Evolutionary conservation across 2,329 filamentous ascomycete species (phyloP), one percentile per base, ranked within the genome.

Genomic region (Curvularia hawaiiensis): DNA sequence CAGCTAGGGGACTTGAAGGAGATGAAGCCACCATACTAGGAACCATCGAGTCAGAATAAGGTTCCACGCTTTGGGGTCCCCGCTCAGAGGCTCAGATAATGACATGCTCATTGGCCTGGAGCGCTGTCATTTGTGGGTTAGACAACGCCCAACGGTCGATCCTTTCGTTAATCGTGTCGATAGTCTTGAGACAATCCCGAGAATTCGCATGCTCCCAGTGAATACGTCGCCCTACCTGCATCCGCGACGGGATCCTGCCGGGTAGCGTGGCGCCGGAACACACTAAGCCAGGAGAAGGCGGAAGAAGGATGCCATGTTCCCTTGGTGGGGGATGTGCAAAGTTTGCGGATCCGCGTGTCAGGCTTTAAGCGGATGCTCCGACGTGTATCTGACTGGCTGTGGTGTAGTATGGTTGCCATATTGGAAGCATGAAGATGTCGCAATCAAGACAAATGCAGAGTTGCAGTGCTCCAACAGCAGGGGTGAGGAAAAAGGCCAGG

Each of bases 41-140:
- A 50, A 52, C 44, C 22, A 56, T 59, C 56, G 64, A 67, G 60
- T 66, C 64, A 59, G 51, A 26, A 60, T 56, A 66, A 60, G 48
- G 63, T 67, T 68, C 56, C 11, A 52, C 14, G 24, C 30, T 52
- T 41, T 52, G 22, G 53, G 26, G 22, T 47, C 24, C 26, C 18
- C 33, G 20, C 40, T 43, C 14, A 14, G 41, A 41, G 40, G 49
- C 39, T 26, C 41, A 48, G 40, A 5, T 54, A 39, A 22, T 20
- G 31, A n/a, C 26, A 18, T 20, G 31, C 31, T 20, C n/a, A 52
- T 56, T 61, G 45, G 52, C 47, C 44, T 39, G 49, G 22, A 40
- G 30, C 48, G 33, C 50, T 40, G 33, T 22, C 35, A 24, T 2
- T 31, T 49, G 49, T 56, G 50, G 56, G 40, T 44, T 28, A 45